These are phyloP conservation scores for Pythium phragmiticola DNA, from an alignment of 352 stramenopile genomes.

Conservation along the genomic window DNA sequence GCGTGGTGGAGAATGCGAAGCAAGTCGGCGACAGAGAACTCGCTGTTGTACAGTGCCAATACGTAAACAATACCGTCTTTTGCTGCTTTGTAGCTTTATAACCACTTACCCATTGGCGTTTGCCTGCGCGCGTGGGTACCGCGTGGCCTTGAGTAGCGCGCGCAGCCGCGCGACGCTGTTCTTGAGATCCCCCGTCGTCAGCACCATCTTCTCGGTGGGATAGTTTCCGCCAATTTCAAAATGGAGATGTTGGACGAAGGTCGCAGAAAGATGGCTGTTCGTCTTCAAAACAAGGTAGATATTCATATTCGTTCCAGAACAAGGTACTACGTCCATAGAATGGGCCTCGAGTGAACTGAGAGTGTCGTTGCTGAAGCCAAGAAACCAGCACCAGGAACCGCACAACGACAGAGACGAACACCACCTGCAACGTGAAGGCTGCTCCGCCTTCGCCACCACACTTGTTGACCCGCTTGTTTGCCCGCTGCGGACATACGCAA, in stretches of 20 bases:
- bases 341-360: too few relatives aligned
- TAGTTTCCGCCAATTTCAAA: not conserved
- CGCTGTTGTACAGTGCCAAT: not conserved
- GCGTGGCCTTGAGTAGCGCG: conserved; percentile 48
- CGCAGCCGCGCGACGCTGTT: conserved; percentile 60
- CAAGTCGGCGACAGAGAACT: conserved; percentile 32
- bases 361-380: too few relatives aligned
- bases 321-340: not conserved
- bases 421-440: too few relatives aligned
- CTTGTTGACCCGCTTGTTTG: too few relatives aligned
- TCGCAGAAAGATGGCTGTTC: not conserved
- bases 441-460: too few relatives aligned
- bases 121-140: conserved; percentile 47
- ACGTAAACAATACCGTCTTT: not conserved
- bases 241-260: conserved; percentile 18
- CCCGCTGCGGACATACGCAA: too few relatives aligned
- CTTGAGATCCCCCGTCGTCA: conserved; percentile 39
- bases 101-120: conserved; percentile 27
- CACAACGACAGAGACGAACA: too few relatives aligned
- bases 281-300: not conserved
- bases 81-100: not conserved
- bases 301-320: not conserved
- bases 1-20: conserved; percentile 68
- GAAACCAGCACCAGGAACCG: too few relatives aligned
- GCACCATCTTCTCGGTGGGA: not conserved